phyloP scores from a whole-genome alignment of 371 early-diverging fungal genomes.

The Apophysomyces variabilis region DNA sequence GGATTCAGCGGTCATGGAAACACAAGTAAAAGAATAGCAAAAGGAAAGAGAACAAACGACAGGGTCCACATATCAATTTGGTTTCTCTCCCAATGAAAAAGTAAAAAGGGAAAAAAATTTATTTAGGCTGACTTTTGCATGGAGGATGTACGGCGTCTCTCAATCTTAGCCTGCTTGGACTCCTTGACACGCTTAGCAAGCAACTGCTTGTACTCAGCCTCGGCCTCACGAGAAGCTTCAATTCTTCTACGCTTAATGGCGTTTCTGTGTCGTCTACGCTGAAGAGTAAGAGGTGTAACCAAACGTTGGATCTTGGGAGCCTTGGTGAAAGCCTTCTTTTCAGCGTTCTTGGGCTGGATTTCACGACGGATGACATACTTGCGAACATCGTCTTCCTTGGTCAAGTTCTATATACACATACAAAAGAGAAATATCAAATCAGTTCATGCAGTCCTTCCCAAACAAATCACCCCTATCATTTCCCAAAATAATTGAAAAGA shows the following conservation, averaged over 20 bases:
- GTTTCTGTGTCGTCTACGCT: slow-evolving; percentile 88
- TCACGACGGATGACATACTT: slow-evolving; percentile 98
- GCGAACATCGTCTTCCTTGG: slow-evolving; percentile 98
- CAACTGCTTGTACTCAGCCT: slow-evolving; percentile 92
- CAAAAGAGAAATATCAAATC: not conserved
- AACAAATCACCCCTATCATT: not conserved
- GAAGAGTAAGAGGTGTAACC: slow-evolving; percentile 94
- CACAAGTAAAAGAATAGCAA: not conserved
- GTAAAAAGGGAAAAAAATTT: not conserved
- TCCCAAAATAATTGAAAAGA: slow-evolving; percentile 16
- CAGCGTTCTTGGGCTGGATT: slow-evolving; percentile 85
- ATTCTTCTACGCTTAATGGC: slow-evolving; percentile 86
- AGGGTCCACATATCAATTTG: slow-evolving; percentile 9
- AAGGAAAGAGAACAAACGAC: not conserved
- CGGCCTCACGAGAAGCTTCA: slow-evolving; percentile 84
- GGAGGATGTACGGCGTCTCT: slow-evolving; percentile 70
- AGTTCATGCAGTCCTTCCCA: not conserved
- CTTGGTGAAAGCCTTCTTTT: slow-evolving; percentile 94
- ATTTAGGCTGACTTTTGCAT: slow-evolving; percentile 58
- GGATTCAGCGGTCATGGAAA: slow-evolving; percentile 43
- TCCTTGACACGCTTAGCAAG: slow-evolving; percentile 94
- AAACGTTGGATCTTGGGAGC: slow-evolving; percentile 97
- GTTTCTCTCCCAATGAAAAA: slow-evolving; percentile 2
- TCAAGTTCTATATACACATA: slow-evolving; percentile 60
- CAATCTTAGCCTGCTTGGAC: slow-evolving; percentile 76